Evolutionary conservation across 306 rosid species (phyloP).

Genomic region (Prunus padus): DNA sequence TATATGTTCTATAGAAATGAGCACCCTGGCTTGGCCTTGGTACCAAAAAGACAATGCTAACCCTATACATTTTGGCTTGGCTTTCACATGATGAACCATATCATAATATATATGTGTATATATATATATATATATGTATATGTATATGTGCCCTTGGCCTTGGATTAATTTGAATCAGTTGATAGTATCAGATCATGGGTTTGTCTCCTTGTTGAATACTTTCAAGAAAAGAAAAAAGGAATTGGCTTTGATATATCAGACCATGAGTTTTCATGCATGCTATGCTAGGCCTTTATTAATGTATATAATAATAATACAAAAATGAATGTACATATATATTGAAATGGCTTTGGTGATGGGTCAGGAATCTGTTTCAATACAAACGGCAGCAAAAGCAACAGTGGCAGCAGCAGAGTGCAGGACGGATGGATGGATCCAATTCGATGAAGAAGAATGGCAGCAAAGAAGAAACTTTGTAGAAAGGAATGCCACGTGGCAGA

Average conservation of each 20-base stretch:
- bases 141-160: constrained; percentile 5
- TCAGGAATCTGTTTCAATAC: constrained; percentile 74
- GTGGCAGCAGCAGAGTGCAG: constrained; percentile 39
- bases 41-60: constrained; percentile 36
- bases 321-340: constrained; percentile 15
- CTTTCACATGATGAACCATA: background rate
- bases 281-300: background rate
- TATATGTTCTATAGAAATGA: constrained; percentile 28
- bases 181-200: too few species aligned
- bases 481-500: constrained; percentile 89
- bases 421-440: constrained; percentile 78
- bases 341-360: constrained; percentile 8
- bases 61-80: constrained; percentile 25
- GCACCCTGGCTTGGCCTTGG: constrained; percentile 18
- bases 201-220: too few species aligned
- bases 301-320: background rate
- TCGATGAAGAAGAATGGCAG: constrained; percentile 61
- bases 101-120: too few species aligned
- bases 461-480: constrained; percentile 60
- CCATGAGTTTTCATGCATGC: too few species aligned
- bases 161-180: too few species aligned
- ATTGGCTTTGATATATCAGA: too few species aligned
- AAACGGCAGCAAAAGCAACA: constrained; percentile 48
- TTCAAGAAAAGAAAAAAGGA: too few species aligned
- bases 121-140: too few species aligned